Evolutionary conservation across 257 asterid genomes (phyloP).

Genomic region (Perilla frutescens): DNA sequence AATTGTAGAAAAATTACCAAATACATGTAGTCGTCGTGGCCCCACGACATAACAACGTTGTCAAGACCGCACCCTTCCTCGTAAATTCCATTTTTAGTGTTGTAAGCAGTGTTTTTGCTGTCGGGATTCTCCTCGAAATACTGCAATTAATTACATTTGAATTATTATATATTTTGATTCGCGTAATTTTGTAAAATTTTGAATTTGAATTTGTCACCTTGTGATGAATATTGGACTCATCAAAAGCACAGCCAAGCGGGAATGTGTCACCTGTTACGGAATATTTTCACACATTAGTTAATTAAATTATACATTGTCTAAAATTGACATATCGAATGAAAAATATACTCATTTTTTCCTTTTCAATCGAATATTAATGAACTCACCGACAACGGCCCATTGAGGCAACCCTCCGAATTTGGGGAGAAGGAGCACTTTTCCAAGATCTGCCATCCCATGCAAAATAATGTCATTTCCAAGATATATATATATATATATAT

Average conservation of each 20-base stretch:
- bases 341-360: background rate
- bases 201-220: slow-evolving; percentile 37
- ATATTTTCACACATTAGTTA: background rate
- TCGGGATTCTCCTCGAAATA: slow-evolving; percentile 52
- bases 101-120: slow-evolving; percentile 38
- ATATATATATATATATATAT: too few relatives aligned
- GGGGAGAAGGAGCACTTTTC: slow-evolving; percentile 62
- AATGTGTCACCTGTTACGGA: slow-evolving; percentile 50
- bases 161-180: background rate
- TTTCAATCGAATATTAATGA: background rate
- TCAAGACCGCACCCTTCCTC: slow-evolving; percentile 54
- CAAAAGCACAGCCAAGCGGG: slow-evolving; percentile 61
- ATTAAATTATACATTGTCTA: background rate
- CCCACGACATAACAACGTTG: slow-evolving; percentile 59
- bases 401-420: slow-evolving; percentile 53
- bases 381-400: slow-evolving; percentile 65
- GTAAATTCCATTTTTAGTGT: slow-evolving; percentile 53
- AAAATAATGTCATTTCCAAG: background rate
- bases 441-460: slow-evolving; percentile 46
- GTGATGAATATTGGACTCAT: slow-evolving; percentile 51
- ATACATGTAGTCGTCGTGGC: slow-evolving; percentile 64
- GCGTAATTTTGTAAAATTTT: too few relatives aligned
- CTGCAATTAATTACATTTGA: slow-evolving; percentile 35
- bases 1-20: slow-evolving; percentile 43
- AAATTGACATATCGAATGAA: background rate